phyloP scores from a whole-genome alignment of 495 filamentous ascomycete genomes.

The Xylaria intraflava region DNA sequence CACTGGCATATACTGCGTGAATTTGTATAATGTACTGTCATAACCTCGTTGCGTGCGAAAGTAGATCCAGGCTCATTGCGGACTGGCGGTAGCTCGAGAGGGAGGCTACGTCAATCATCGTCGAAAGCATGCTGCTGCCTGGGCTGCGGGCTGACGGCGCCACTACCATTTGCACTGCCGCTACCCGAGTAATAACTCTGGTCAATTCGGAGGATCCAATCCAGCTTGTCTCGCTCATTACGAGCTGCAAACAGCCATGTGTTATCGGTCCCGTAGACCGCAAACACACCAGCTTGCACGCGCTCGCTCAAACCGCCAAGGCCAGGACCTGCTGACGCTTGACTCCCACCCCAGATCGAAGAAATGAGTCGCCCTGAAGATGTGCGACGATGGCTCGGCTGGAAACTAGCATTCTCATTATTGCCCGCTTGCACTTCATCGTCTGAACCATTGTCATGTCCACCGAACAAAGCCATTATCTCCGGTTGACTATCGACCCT shows the following conservation, averaged over 20 bases:
- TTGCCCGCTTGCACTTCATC: conserved; percentile 11
- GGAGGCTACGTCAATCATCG: neutral
- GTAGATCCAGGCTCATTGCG: neutral
- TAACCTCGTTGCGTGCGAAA: conserved; percentile 7
- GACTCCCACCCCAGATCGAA: conserved; percentile 28
- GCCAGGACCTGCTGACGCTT: conserved; percentile 23
- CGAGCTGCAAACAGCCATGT: conserved; percentile 90
- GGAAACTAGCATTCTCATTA: conserved; percentile 12
- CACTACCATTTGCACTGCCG: conserved; percentile 23
- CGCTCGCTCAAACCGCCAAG: conserved; percentile 42
- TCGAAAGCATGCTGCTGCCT: conserved; percentile 13
- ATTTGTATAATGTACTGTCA: conserved; percentile 1
- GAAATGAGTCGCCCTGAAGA: conserved; percentile 24
- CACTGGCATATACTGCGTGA: conserved; percentile 5
- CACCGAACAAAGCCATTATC: conserved; percentile 66
- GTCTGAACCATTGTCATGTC: conserved; percentile 28
- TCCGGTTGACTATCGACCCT: conserved; percentile 84
- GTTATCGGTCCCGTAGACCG: conserved; percentile 86
- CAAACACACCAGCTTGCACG: conserved; percentile 70
- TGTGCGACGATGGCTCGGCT: conserved; percentile 27
- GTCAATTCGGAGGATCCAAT: conserved; percentile 85
- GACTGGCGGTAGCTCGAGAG: neutral
- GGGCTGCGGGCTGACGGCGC: conserved; percentile 25
- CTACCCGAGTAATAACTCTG: conserved; percentile 39
- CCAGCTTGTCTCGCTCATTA: conserved; percentile 80